Percentiles rank a stretch among this genome's conserved stretches.
Conservation (phyloP, 2,329 filamentous ascomycete species). For the Tolypocladium ophioglossoides region DNA sequence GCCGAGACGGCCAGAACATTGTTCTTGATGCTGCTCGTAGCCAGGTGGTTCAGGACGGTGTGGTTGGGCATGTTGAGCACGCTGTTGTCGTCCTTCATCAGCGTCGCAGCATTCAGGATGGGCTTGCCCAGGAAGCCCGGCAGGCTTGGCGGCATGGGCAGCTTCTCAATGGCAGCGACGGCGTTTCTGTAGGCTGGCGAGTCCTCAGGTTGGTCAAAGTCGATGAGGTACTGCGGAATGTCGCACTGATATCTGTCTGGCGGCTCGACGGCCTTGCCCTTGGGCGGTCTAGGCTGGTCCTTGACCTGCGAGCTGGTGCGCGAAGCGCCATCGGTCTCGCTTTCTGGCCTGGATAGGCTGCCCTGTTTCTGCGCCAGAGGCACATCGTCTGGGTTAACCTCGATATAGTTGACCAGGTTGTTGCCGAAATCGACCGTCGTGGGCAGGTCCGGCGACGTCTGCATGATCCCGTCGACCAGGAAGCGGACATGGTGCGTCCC, state of each 20-base stretch:
- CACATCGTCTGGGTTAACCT: slow-evolving; percentile 71
- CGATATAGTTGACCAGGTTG: slow-evolving; percentile 96
- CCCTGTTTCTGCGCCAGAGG: slow-evolving; percentile 22
- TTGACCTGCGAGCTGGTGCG: slow-evolving; percentile 18
- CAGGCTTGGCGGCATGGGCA: slow-evolving; percentile 74
- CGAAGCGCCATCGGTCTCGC: slow-evolving; percentile 1
- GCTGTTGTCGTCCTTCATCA: slow-evolving; percentile 96
- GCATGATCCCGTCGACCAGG: slow-evolving; percentile 88
- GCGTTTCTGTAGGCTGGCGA: slow-evolving; percentile 64
- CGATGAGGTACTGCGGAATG: slow-evolving; percentile 76
- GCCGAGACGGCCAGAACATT: slow-evolving; percentile 90
- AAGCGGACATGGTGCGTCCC: slow-evolving; percentile 97
- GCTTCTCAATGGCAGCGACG: slow-evolving; percentile 61
- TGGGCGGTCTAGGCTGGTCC: slow-evolving; percentile 32
- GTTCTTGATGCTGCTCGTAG: slow-evolving; percentile 96
- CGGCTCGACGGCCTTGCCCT: slow-evolving; percentile 45
- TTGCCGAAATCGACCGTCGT: slow-evolving; percentile 98
- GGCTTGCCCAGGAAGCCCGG: slow-evolving; percentile 90
- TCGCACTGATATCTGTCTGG: slow-evolving; percentile 55
- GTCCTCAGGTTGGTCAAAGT: slow-evolving; percentile 79
- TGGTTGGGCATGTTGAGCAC: slow-evolving; percentile 96
- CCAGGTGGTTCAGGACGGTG: slow-evolving; percentile 90
- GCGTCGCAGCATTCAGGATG: slow-evolving; percentile 80
- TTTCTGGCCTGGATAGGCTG: slow-evolving; percentile 5
- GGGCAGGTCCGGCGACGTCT: slow-evolving; percentile 74